Evolutionary conservation across 169 alveolate genomes (phyloP), one percentile per base, ranked within the genome.

Genomic region (Babesia ovis): DNA sequence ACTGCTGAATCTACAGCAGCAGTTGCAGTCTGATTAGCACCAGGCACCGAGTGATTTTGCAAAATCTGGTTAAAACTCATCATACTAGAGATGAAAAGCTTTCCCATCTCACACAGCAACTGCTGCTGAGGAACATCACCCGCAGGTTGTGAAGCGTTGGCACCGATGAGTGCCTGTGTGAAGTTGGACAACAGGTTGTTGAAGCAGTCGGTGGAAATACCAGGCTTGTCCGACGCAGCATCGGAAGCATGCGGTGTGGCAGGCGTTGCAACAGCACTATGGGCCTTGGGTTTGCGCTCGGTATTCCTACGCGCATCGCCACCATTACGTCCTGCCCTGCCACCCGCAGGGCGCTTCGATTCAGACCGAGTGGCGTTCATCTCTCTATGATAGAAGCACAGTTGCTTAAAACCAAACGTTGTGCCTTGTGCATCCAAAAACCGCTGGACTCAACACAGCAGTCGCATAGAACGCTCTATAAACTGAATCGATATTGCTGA

Each of bases 41-140:
- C 35, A 29, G 53, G 11, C 1, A 27, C 53, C 1, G 60, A 50
- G 16, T 72, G 70, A 29, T 54, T 45, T n/a, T 79, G 69, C 42
- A 79, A 27, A 6, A 79, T 70, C 51, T 62, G 50, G 41, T 62
- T 79, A 68, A 79, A 79, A 45, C 64, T 60, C 79, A 79, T 53
- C 83, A 79, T 68, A 57, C 87, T 79, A 3, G 87, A 45, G 41
- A 79, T 29, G 57, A 79, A 79, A 18, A 70, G 54, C 37, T 79
- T 79, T 29, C 87, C 87, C 74, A 79, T 79, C 18, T 79, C 87
- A 29, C 81, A 68, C 72, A 79, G 37, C 11, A 79, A 35, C 66
- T 69, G 59, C 37, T 69, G 56, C 45, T 79, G 67, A 22, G 37
- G 9, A 11, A 18, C 64, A 12, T 14, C 64, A 5, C 39, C 12